A percentile compares a stretch with the other conserved stretches of the same genome.
Conservation (phyloP, 176 grass and related monocot genomes). For the Phoenix dactylifera region DNA sequence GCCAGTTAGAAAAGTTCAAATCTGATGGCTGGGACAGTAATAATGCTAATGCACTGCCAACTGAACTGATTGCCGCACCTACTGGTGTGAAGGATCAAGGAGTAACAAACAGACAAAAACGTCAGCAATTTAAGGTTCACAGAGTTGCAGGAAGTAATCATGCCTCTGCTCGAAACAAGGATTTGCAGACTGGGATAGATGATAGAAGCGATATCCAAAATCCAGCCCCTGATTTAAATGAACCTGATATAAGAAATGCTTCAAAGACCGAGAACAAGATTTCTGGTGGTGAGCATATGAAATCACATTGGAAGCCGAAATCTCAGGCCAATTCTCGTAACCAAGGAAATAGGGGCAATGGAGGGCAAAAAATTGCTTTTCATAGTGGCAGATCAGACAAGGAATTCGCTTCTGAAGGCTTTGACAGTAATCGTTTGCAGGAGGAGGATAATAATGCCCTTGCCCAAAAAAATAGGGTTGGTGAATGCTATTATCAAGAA, state of each 20-base stretch:
- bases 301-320: conserved; percentile 79
- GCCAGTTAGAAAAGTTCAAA: conserved; percentile 24
- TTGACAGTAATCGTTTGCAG: background rate
- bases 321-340: conserved; percentile 28
- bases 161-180: conserved; percentile 24
- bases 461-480: background rate
- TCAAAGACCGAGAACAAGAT: conserved; percentile 35
- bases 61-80: conserved; percentile 20
- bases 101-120: conserved; percentile 34
- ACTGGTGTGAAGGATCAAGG: conserved; percentile 33
- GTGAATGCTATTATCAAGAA: conserved; percentile 1
- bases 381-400: conserved; percentile 10
- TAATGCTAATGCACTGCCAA: conserved; percentile 14
- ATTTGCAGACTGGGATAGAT: conserved; percentile 24
- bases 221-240: conserved; percentile 18
- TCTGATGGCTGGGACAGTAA: conserved; percentile 17
- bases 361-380: conserved; percentile 6
- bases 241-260: conserved; percentile 28
- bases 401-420: background rate
- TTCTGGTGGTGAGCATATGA: conserved; percentile 25
- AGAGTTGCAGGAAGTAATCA: conserved; percentile 37
- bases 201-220: conserved; percentile 19
- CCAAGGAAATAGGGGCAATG: conserved; percentile 26
- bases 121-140: conserved; percentile 43
- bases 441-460: background rate